Percentiles rank a stretch among this genome's conserved stretches.
phyloP scores from a whole-genome alignment of 2,329 filamentous ascomycete species.

The Alternaria hordeiaustralica region DNA sequence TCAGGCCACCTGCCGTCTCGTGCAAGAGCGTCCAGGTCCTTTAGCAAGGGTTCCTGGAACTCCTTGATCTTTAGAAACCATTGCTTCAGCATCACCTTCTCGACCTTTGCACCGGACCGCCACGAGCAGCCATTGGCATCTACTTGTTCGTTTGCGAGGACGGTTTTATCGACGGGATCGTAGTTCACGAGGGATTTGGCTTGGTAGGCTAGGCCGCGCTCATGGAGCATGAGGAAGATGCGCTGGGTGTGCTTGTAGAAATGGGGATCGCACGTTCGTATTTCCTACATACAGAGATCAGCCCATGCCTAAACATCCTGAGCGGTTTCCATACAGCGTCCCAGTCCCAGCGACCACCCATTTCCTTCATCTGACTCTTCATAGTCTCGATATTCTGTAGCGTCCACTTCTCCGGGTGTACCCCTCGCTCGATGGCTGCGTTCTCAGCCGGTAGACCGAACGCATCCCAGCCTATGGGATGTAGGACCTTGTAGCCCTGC shows the following conservation, averaged over 20 bases:
- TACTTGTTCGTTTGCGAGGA: constrained; percentile 93
- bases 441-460: constrained; percentile 93
- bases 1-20: constrained; percentile 77
- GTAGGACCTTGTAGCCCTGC: constrained; percentile 75
- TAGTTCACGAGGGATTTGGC: constrained; percentile 86
- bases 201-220: constrained; percentile 80
- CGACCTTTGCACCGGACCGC: constrained; percentile 84
- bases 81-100: constrained; percentile 79
- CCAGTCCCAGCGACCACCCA: constrained; percentile 88
- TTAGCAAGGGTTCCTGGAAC: constrained; percentile 74
- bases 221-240: constrained; percentile 79
- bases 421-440: constrained; percentile 81
- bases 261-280: constrained; percentile 80
- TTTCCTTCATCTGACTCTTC: constrained; percentile 78
- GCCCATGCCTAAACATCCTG: not conserved
- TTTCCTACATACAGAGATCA: constrained; percentile 63
- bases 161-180: constrained; percentile 87
- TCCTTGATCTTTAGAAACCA: constrained; percentile 89
- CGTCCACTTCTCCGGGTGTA: constrained; percentile 82
- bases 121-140: constrained; percentile 84
- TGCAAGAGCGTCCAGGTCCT: constrained; percentile 71
- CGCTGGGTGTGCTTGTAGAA: constrained; percentile 92
- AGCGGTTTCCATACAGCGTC: constrained; percentile 62
- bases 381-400: constrained; percentile 79
- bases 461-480: constrained; percentile 96